Conservation (phyloP, 2,329 filamentous ascomycete species). For the Acrodontium crateriforme region DNA sequence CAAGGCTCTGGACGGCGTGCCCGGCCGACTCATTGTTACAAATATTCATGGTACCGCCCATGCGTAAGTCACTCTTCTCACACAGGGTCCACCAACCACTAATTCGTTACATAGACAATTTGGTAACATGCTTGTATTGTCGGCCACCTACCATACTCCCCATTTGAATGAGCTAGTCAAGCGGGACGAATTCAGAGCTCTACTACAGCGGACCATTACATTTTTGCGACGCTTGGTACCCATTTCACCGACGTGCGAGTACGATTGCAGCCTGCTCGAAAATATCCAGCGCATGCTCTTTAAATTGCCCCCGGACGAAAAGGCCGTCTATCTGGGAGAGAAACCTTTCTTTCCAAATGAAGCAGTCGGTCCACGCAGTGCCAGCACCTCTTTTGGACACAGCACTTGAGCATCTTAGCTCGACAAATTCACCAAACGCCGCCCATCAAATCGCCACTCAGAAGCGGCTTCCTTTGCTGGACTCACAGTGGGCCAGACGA, state of each 20-base stretch:
- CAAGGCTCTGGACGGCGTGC: slow-evolving; percentile 61
- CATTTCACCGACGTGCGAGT: slow-evolving; percentile 59
- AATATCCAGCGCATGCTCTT: slow-evolving; percentile 31
- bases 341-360: too few relatives aligned
- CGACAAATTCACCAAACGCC: too few relatives aligned
- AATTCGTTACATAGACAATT: slow-evolving; percentile 57
- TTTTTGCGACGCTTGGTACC: slow-evolving; percentile 59
- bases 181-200: slow-evolving; percentile 38
- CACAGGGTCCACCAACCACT: slow-evolving; percentile 7
- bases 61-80: slow-evolving; percentile 52
- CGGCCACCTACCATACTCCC: slow-evolving; percentile 55
- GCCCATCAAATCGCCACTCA: too few relatives aligned
- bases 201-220: slow-evolving; percentile 60
- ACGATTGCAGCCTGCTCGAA: slow-evolving; percentile 61
- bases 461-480: too few relatives aligned
- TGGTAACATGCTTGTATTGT: slow-evolving; percentile 84
- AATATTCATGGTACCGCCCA: slow-evolving; percentile 93
- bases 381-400: too few relatives aligned
- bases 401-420: too few relatives aligned
- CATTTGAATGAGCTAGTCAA: slow-evolving; percentile 45
- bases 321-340: too few relatives aligned
- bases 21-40: slow-evolving; percentile 65
- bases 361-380: too few relatives aligned
- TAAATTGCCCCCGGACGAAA: too few relatives aligned
- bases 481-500: too few relatives aligned